Base-by-base conservation (phyloP, 805 yeast genomes). In the Priceomyces haplophilus region DNA sequence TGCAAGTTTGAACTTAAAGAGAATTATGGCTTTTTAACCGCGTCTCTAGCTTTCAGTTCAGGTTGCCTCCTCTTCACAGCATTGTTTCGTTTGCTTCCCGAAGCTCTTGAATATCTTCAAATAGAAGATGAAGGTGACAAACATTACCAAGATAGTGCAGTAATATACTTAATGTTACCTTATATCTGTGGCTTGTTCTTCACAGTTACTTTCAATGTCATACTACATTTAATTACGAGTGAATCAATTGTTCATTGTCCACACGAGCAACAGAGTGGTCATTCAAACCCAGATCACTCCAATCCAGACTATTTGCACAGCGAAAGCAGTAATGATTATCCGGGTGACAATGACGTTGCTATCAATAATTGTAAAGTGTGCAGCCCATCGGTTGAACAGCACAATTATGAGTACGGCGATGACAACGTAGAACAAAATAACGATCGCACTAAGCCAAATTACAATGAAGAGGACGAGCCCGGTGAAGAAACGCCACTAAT, bases 231-330 rank as follows among this genome's bases (percentile, higher is more conserved):
- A 27, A 61, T 82, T 40, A 87, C 97, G 0, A 79, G 91, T 39
- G 87, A 87, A 58, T 82, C 90, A 24, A 77, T 90, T 25, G 85
- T 90, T 0, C 97, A 89, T 57, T 89, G 97, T 62, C 84, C 80
- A 12, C 96, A 89, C 54, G 61, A 53, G n/a, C 69, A 58, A 12
- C 61, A 58, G 11, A 61, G 45, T 7, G 36, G 23, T 15, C 29
- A 36, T 13, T 10, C 21, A 24, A 15, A 37, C 20, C 3, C 31
- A 3, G 15, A 32, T 13, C 49, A 49, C 27, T 48, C 48, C 45
- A 56, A 51, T n/a, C 56, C 53, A 35, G 37, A 41, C 15, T 55
- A 52, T 38, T 32, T 44, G 7, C 59, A 54, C 34, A 12, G 29
- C 15, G 17, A 32, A 6, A 4, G 4, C 19, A 13, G 35, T 16